Evolutionary conservation across 208 protist species (phyloP).

Genomic region (Histomonas meleagridis): DNA sequence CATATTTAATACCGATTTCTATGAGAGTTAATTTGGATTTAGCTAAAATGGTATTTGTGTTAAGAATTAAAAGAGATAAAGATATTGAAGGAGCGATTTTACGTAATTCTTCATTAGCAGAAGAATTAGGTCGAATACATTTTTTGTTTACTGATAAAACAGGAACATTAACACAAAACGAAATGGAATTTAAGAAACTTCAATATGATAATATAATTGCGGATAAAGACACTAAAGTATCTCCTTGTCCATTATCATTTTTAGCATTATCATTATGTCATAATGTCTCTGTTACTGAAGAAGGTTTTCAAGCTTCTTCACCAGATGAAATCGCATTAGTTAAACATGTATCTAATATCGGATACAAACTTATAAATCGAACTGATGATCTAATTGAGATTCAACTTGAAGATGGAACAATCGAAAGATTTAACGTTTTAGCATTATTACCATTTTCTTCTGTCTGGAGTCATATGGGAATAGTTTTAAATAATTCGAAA

Average conservation of each 20-base stretch:
- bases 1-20: constrained; percentile 82
- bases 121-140: constrained; percentile 86
- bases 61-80: constrained; percentile 64
- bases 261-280: constrained; percentile 60
- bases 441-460: constrained; percentile 93
- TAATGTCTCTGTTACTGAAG: constrained; percentile 81
- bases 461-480: constrained; percentile 88
- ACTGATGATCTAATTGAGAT: background rate
- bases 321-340: constrained; percentile 48
- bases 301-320: constrained; percentile 52
- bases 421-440: constrained; percentile 70
- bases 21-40: constrained; percentile 91
- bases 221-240: background rate
- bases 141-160: constrained; percentile 95
- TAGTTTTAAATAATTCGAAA: constrained; percentile 78
- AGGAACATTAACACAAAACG: constrained; percentile 91
- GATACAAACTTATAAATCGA: background rate
- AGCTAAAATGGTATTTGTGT: constrained; percentile 81
- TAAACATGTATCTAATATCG: background rate
- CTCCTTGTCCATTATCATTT: constrained; percentile 31
- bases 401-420: background rate
- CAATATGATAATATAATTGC: constrained; percentile 10
- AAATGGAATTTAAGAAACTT: constrained; percentile 64
- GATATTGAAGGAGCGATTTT: constrained; percentile 61
- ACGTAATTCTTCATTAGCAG: constrained; percentile 79